Evolutionary conservation across 768 basidiomycete genomes (phyloP).

Genomic region (Artomyces pyxidatus): DNA sequence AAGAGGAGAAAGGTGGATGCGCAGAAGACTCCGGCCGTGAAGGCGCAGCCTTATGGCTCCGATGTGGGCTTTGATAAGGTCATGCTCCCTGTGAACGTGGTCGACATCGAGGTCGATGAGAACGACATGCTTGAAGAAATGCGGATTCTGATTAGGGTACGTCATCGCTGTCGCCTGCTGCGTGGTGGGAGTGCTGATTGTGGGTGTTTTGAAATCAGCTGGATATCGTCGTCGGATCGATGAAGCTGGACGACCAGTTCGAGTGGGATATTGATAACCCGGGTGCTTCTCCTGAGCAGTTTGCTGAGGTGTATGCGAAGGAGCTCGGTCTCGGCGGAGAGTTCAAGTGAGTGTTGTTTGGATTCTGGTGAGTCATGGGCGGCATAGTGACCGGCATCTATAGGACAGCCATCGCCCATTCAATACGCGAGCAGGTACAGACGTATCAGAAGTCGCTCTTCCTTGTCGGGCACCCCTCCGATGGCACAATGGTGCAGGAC

Average conservation of each 20-base stretch:
- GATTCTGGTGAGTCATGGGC: background rate
- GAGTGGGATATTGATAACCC: conserved; percentile 92
- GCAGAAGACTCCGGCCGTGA: conserved; percentile 10
- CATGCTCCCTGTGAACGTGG: conserved; percentile 39
- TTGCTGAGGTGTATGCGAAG: conserved; percentile 77
- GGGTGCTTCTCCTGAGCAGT: conserved; percentile 81
- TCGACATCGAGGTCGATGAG: conserved; percentile 62
- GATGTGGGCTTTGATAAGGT: conserved; percentile 27
- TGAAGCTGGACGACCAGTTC: conserved; percentile 93
- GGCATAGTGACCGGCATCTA: background rate
- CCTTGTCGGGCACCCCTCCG: conserved; percentile 80
- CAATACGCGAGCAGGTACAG: conserved; percentile 92
- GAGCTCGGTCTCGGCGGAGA: conserved; percentile 90
- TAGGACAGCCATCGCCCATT: conserved; percentile 92
- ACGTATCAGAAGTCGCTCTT: conserved; percentile 88
- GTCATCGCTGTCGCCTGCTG: conserved; percentile 17
- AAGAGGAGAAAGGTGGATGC: conserved; percentile 16
- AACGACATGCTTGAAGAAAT: conserved; percentile 72
- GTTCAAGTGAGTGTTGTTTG: conserved; percentile 60
- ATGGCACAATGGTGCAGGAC: conserved; percentile 71
- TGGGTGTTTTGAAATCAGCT: conserved; percentile 41
- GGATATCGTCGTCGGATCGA: conserved; percentile 88
- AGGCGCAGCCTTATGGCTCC: background rate
- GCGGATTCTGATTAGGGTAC: conserved; percentile 86
- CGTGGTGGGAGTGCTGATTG: background rate